Percentiles rank a stretch among this genome's conserved stretches.
Conservation (phyloP, 371 early-diverging fungal genomes). For the Mucor indicus region DNA sequence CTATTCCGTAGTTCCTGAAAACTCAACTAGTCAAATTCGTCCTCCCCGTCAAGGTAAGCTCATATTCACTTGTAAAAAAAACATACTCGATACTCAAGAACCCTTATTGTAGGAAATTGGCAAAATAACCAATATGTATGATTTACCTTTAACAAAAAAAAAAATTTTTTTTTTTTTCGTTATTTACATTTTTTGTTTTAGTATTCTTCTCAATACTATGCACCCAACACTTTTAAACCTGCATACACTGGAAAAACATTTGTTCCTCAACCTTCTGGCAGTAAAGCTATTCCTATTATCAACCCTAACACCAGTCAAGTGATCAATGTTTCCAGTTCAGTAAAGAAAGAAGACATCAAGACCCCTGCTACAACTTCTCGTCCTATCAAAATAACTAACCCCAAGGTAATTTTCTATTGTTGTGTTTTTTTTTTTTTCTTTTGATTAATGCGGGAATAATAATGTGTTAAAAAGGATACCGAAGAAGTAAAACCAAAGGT, state of each 20-base stretch:
- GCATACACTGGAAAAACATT: slow-evolving; percentile 37
- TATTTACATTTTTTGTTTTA: slow-evolving; percentile 4
- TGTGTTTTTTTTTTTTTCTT: background rate
- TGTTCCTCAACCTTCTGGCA: slow-evolving; percentile 44
- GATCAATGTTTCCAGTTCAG: slow-evolving; percentile 38
- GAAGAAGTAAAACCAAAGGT: slow-evolving; percentile 38
- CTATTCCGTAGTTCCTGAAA: too few relatives aligned
- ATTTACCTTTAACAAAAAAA: background rate
- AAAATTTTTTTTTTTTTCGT: background rate
- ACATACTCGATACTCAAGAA: too few relatives aligned
- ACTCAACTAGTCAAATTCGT: too few relatives aligned
- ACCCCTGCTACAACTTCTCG: slow-evolving; percentile 38
- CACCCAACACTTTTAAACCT: slow-evolving; percentile 26
- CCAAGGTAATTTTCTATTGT: slow-evolving; percentile 25
- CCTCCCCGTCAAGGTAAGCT: too few relatives aligned
- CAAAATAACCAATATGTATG: slow-evolving; percentile 30
- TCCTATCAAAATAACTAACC: slow-evolving; percentile 65
- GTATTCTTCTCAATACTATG: slow-evolving; percentile 28
- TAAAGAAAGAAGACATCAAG: slow-evolving; percentile 37
- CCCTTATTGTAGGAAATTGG: slow-evolving; percentile 20
- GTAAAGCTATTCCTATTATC: slow-evolving; percentile 68
- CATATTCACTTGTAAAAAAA: too few relatives aligned
- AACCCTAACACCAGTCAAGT: slow-evolving; percentile 73
- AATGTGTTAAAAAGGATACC: slow-evolving; percentile 42
- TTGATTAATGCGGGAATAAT: background rate